Evolutionary conservation across 202 grass and related monocot species (phyloP).

Genomic region (Zizania palustris): DNA sequence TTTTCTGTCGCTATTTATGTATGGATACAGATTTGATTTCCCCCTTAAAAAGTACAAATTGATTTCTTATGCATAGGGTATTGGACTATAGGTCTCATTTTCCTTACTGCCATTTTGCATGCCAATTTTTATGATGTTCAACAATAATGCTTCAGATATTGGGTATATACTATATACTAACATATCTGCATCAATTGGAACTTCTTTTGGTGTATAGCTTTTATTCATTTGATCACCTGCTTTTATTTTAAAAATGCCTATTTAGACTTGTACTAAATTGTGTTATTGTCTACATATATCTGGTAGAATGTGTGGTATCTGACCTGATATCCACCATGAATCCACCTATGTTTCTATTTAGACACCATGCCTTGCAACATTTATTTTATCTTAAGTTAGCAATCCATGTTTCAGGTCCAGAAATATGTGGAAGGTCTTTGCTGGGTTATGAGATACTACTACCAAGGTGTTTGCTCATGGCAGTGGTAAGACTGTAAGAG

Average conservation of each 20-base stretch:
- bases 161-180: neutral
- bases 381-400: slow-evolving; percentile 32
- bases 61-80: slow-evolving; percentile 6
- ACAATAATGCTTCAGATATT: slow-evolving; percentile 28
- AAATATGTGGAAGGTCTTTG: slow-evolving; percentile 99
- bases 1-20: slow-evolving; percentile 25
- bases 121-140: neutral
- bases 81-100: slow-evolving; percentile 2
- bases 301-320: slow-evolving; percentile 15
- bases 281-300: neutral
- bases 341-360: neutral
- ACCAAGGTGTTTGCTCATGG: slow-evolving; percentile 99
- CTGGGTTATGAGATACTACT: slow-evolving; percentile 99
- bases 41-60: neutral
- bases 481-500: slow-evolving; percentile 70
- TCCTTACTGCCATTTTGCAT: slow-evolving; percentile 11
- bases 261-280: neutral
- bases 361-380: neutral
- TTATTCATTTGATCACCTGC: neutral
- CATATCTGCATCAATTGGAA: neutral
- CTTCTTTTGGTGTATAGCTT: neutral
- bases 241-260: neutral
- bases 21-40: too few relatives aligned
- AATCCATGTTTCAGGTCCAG: slow-evolving; percentile 72
- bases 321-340: slow-evolving; percentile 7